Evolutionary conservation across 345 rosid genomes (phyloP).

Genomic region (Aquilaria sinensis): DNA sequence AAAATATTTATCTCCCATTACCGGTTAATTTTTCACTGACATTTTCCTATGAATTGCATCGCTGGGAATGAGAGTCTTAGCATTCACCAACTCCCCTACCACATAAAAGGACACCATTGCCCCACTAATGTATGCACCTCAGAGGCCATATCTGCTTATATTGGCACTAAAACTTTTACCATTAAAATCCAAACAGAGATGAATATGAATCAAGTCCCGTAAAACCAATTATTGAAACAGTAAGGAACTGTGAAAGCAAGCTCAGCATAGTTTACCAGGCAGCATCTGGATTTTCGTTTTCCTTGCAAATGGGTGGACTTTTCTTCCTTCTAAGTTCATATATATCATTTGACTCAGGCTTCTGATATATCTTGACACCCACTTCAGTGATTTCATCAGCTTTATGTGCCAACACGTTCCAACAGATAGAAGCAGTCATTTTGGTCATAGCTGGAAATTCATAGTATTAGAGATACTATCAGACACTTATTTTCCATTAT

Average conservation of each 20-base stretch:
- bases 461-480: not conserved
- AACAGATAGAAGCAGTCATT: slow-evolving; percentile 78
- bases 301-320: slow-evolving; percentile 81
- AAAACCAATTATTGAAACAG: too few species aligned
- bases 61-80: too few species aligned
- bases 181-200: too few species aligned
- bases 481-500: not conserved
- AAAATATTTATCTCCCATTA: too few species aligned
- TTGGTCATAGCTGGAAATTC: slow-evolving; percentile 62
- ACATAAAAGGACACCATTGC: too few species aligned
- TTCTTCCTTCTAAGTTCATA: slow-evolving; percentile 78
- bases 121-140: too few species aligned
- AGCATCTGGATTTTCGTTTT: slow-evolving; percentile 86
- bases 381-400: slow-evolving; percentile 86
- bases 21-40: too few species aligned
- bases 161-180: too few species aligned
- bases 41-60: too few species aligned
- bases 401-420: slow-evolving; percentile 93
- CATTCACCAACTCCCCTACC: too few species aligned
- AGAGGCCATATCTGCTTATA: too few species aligned
- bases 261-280: slow-evolving; percentile 59
- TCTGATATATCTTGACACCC: slow-evolving; percentile 88
- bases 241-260: slow-evolving; percentile 1
- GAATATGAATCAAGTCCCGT: too few species aligned
- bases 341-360: slow-evolving; percentile 84